Evolutionary conservation across 495 filamentous ascomycete genomes (phyloP).

Genomic region (Xeromyces bisporus): DNA sequence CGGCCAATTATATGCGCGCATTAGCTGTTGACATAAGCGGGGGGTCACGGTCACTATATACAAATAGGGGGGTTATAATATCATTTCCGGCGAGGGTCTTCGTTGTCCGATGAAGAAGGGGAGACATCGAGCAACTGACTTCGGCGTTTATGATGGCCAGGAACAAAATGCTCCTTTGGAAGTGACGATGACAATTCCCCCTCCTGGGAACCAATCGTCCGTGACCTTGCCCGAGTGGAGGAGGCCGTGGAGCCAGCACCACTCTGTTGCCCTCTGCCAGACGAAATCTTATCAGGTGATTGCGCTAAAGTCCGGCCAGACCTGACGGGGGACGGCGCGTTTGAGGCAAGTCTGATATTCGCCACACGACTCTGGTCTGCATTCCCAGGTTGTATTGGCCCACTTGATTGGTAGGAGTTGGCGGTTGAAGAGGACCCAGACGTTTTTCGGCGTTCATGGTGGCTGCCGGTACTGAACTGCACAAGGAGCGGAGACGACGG

Average conservation of each 20-base stretch:
- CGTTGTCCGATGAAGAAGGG: slow-evolving; percentile 93
- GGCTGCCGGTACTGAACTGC: slow-evolving; percentile 71
- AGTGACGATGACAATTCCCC: slow-evolving; percentile 38
- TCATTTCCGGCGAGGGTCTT: slow-evolving; percentile 79
- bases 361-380: slow-evolving; percentile 36
- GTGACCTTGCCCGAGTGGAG: slow-evolving; percentile 56
- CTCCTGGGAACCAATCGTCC: slow-evolving; percentile 91
- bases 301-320: slow-evolving; percentile 38
- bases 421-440: slow-evolving; percentile 69
- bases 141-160: slow-evolving; percentile 70
- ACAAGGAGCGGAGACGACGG: slow-evolving; percentile 89
- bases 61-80: too few relatives aligned
- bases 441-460: slow-evolving; percentile 55
- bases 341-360: slow-evolving; percentile 41
- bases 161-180: slow-evolving; percentile 47
- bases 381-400: slow-evolving; percentile 54
- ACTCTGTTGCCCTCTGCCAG: slow-evolving; percentile 26
- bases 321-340: slow-evolving; percentile 66
- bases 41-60: too few relatives aligned
- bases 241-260: slow-evolving; percentile 29
- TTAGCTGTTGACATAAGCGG: too few relatives aligned
- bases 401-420: slow-evolving; percentile 59
- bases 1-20: too few relatives aligned
- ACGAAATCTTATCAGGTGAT: slow-evolving; percentile 33
- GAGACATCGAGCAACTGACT: slow-evolving; percentile 95